Evolutionary conservation across 208 protist species (phyloP).

Genomic region (Phytomonas francai): DNA sequence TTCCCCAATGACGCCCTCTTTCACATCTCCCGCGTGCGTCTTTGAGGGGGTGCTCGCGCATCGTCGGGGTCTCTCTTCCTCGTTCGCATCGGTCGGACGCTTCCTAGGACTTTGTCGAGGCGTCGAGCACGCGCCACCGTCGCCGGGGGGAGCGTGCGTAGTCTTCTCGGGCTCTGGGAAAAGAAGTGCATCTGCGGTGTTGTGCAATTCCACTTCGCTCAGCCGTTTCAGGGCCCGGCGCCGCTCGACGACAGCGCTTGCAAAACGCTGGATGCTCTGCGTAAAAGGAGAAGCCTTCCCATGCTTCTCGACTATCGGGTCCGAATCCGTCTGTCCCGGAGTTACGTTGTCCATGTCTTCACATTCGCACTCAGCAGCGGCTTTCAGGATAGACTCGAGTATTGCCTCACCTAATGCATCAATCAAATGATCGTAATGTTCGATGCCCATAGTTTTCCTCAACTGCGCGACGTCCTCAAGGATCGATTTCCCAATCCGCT

Average conservation of each 20-base stretch:
- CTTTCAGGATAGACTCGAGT: conserved; percentile 28
- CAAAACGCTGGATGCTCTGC: conserved; percentile 20
- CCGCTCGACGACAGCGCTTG: conserved; percentile 11
- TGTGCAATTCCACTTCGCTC: conserved; percentile 14
- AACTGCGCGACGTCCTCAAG: background rate
- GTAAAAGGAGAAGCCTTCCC: conserved; percentile 8
- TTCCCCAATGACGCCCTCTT: background rate
- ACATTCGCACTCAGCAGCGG: conserved; percentile 11
- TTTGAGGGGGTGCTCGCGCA: background rate
- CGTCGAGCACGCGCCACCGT: background rate
- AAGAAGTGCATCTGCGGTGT: conserved; percentile 22
- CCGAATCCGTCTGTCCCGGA: background rate
- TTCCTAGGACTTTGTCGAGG: background rate
- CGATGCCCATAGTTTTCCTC: conserved; percentile 3
- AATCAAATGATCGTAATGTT: conserved; percentile 17
- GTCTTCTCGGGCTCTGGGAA: conserved; percentile 10
- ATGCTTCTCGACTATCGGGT: background rate
- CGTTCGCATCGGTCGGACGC: conserved; percentile 4
- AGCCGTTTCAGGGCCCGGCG: conserved; percentile 14
- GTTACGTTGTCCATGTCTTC: conserved; percentile 13
- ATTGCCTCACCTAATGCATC: conserved; percentile 36
- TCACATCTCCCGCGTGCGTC: background rate
- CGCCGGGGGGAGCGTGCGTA: background rate
- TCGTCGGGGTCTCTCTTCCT: background rate
- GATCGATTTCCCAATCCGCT: background rate